Percentiles rank a stretch among this genome's conserved stretches.
Evolutionary conservation across 2,329 filamentous ascomycete species (phyloP).

Genomic region (Monosporascus sp.): DNA sequence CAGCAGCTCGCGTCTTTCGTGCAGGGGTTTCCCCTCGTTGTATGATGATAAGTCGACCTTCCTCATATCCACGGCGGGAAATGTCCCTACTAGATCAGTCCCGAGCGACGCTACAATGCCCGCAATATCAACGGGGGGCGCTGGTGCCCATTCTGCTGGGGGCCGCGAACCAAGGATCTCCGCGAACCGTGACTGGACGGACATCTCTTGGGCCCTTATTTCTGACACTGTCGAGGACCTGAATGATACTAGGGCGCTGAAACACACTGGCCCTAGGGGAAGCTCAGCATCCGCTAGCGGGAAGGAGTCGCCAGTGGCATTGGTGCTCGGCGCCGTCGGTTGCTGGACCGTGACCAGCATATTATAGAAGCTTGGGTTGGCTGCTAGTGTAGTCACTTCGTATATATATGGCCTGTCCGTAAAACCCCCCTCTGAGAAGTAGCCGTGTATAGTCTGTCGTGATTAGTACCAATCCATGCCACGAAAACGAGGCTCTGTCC

Average conservation of each 20-base stretch:
- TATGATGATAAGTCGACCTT: conserved; percentile 47
- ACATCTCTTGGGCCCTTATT: conserved; percentile 32
- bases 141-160: conserved; percentile 38
- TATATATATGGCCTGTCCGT: conserved; percentile 49
- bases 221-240: conserved; percentile 35
- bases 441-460: conserved; percentile 49
- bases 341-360: conserved; percentile 45
- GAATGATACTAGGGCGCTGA: conserved; percentile 49
- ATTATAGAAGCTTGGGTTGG: conserved; percentile 45
- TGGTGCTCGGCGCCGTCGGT: conserved; percentile 34
- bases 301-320: conserved; percentile 29
- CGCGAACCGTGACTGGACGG: conserved; percentile 39
- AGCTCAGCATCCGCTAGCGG: conserved; percentile 33
- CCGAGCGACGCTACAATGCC: conserved; percentile 31
- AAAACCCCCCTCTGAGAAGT: conserved; percentile 44
- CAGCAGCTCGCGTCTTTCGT: conserved; percentile 44
- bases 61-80: conserved; percentile 48
- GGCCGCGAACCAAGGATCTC: conserved; percentile 32
- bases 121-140: conserved; percentile 43
- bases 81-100: conserved; percentile 34
- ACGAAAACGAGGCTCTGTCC: conserved; percentile 10
- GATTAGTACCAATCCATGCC: conserved; percentile 3
- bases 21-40: conserved; percentile 36
- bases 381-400: conserved; percentile 38
- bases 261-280: conserved; percentile 38